Base-by-base conservation (phyloP, 2,329 filamentous ascomycete genomes). In the Venturia asperata region DNA sequence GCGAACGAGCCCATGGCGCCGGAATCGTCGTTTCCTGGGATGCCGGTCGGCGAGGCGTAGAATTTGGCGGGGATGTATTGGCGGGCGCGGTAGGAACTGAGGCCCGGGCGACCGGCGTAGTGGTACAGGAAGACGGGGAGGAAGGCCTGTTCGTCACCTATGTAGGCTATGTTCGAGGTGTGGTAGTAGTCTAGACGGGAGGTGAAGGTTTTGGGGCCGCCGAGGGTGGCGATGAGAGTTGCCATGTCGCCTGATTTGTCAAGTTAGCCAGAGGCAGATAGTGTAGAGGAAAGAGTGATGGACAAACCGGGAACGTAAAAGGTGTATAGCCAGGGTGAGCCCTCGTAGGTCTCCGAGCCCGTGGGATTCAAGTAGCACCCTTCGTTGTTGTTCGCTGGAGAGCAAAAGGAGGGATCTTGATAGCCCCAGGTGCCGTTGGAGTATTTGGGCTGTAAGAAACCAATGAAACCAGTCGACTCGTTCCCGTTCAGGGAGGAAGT, bases 291-390 rank as follows among this genome's bases (percentile, higher is more conserved):
- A 9, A 1, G 4, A 13, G 52, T 2, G 27, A 27, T 24, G 63
- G 76, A 72, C 62, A 79, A 77, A 41, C 80, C 78, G 0, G 79
- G 79, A 0, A 79, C 79, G 65, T 77, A 80, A 68, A 69, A 91
- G n/a, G 84, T 84, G 71, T 91, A 91, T 64, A 90, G 83, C 88
- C 88, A 92, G 1, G 83, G 78, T 66, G 83, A 86, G 56, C 84
- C 86, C 72, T 92, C 89, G 69, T 88, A 91, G 0, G 88, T 91
- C 74, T 91, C 88, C 7, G 82, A 80, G 0, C 83, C 87, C 1
- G 74, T 76, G 1, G 68, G 70, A 5, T 74, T 74, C 39, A 76
- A 62, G 0, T 72, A 73, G 60, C 73, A 76, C 63, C 69, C 72
- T 45, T 73, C 75, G 3, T 72, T 72, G 39, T 74, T 72, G 1